A percentile compares a stretch with the other conserved stretches of the same genome.
These are phyloP conservation scores for Corynascus novoguineensis DNA, from an alignment of 495 filamentous ascomycete species.

Conservation along the genomic window DNA sequence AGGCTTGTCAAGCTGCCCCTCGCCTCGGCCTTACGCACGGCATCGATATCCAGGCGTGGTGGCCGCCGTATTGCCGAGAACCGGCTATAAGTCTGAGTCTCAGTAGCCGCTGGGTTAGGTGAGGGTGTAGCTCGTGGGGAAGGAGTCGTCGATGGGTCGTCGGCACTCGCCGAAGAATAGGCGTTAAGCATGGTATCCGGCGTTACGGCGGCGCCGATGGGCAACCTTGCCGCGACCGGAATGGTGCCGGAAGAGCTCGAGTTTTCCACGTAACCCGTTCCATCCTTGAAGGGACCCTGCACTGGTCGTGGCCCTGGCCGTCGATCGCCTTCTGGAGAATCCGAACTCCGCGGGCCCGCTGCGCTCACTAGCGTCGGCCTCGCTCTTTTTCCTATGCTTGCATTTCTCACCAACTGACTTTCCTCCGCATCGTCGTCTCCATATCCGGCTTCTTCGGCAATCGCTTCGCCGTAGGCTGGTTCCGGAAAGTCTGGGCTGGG, in stretches of 20 bases:
- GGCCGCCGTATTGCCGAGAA: slow-evolving; percentile 57
- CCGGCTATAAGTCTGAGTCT: slow-evolving; percentile 34
- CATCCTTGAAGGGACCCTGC: slow-evolving; percentile 34
- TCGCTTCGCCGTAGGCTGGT: slow-evolving; percentile 41
- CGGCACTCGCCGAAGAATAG: slow-evolving; percentile 39
- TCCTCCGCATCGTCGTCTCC: slow-evolving; percentile 53
- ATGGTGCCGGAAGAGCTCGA: slow-evolving; percentile 38
- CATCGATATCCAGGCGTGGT: slow-evolving; percentile 71
- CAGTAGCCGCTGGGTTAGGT: slow-evolving; percentile 21
- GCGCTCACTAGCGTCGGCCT: slow-evolving; percentile 68
- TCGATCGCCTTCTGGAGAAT: slow-evolving; percentile 21
- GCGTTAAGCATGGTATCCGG: slow-evolving; percentile 41
- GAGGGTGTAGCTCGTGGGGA: slow-evolving; percentile 30
- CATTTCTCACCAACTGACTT: slow-evolving; percentile 64
- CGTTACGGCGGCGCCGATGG: slow-evolving; percentile 27
- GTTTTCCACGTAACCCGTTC: slow-evolving; percentile 41
- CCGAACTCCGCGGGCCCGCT: slow-evolving; percentile 15
- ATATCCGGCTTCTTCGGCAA: slow-evolving; percentile 44
- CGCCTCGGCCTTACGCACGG: slow-evolving; percentile 69
- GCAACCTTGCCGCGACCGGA: slow-evolving; percentile 20
- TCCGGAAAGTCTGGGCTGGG: slow-evolving; percentile 43
- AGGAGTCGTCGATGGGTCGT: slow-evolving; percentile 32
- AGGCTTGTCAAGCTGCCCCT: slow-evolving; percentile 86
- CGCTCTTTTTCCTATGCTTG: slow-evolving; percentile 68
- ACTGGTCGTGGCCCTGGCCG: slow-evolving; percentile 34